A percentile compares a stretch with the other conserved stretches of the same genome.
phyloP scores from a whole-genome alignment of 2,329 filamentous ascomycete species.

The Ceratocystis albifundus region DNA sequence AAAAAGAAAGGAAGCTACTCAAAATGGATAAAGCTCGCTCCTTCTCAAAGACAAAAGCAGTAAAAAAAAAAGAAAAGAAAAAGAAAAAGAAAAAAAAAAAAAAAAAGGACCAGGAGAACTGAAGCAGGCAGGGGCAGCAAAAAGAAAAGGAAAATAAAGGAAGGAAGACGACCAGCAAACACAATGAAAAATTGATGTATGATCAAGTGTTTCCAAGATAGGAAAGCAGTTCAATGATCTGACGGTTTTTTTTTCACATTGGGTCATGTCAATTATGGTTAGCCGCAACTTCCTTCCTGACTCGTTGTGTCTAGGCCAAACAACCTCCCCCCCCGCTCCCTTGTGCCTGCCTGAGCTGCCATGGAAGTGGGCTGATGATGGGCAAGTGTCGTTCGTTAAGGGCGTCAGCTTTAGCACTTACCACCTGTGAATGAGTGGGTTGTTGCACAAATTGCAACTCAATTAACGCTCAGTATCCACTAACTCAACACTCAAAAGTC shows the following conservation, averaged over 20 bases:
- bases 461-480: neutral
- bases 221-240: slow-evolving; percentile 11
- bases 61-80: slow-evolving; percentile 4
- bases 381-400: slow-evolving; percentile 22
- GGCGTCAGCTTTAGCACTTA: slow-evolving; percentile 9
- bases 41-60: slow-evolving; percentile 4
- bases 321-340: neutral
- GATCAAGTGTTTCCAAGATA: neutral
- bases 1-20: neutral
- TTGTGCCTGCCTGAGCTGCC: slow-evolving; percentile 14
- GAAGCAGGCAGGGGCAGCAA: slow-evolving; percentile 12
- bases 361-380: slow-evolving; percentile 22
- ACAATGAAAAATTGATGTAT: neutral
- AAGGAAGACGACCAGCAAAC: neutral
- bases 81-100: neutral
- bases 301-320: slow-evolving; percentile 10
- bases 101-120: slow-evolving; percentile 11
- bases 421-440: neutral
- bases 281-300: slow-evolving; percentile 6
- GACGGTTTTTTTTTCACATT: neutral
- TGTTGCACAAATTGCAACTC: neutral
- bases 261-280: slow-evolving; percentile 1
- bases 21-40: neutral
- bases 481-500: neutral
- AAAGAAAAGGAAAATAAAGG: neutral